Evolutionary conservation across 768 basidiomycete species (phyloP), one percentile per base, ranked within the genome.

Genomic region (Termitomyces sp.): DNA sequence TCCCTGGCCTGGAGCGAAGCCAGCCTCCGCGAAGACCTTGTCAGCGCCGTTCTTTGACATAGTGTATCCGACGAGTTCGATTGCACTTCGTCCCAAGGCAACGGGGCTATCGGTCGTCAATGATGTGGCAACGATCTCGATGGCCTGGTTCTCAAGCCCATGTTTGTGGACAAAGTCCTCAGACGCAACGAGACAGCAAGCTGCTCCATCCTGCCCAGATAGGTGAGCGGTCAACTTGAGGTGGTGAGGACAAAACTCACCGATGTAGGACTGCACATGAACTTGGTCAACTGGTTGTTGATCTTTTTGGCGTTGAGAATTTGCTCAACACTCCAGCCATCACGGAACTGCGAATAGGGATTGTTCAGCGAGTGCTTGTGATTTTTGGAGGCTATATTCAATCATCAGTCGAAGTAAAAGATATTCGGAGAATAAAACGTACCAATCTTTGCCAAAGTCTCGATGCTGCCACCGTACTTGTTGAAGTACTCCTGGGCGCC

Each of bases 221-320:
- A 1, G 46, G 48, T 40, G 13, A 57, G 18, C 10, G 10, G 14
- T n/a, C 10, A 35, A 28, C 3, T 6, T 20, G 11, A n/a, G 5
- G 32, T 28, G 10, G 26, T 20, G 6, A 22, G 20, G 38, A 57
- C n/a, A 16, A 30, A 13, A 68, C 77, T 57, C 59, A 82, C 88
- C 36, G 84, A 92, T 33, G 91, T 94, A 0, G 91, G 91, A 63
- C 88, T 92, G 66, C 90, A 93, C 89, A 92, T 93, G 68, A 82
- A 86, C 70, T 88, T 88, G 2, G 91, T 91, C 49, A 90, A 72
- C 62, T 90, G 81, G 47, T 82, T 85, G 44, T 79, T 87, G 67
- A 92, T 83, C 71, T 85, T 86, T 6, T 81, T 78, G 3, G 89
- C 79, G 11, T 76, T 75, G 54, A 90, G 67, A 28, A 92, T 79